These are phyloP conservation scores for Pseudisothecium myosuroides DNA, from an alignment of 225 moss, liverwort and hornwort species.

Conservation along the genomic window DNA sequence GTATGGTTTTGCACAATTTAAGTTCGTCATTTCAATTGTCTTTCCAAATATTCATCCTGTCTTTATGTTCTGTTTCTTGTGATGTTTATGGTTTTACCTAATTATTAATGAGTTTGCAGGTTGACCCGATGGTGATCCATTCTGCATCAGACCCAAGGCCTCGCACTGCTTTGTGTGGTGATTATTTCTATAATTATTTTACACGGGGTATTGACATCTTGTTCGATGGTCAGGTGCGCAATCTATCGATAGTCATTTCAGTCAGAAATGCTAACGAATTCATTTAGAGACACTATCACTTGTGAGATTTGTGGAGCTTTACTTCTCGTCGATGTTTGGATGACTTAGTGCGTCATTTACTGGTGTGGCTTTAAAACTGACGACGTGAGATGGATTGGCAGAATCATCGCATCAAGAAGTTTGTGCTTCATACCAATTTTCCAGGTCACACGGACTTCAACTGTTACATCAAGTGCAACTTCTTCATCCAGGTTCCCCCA, in stretches of 20 bases:
- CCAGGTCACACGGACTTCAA: constrained; percentile 96
- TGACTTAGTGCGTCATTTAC: not conserved
- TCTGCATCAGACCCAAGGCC: constrained; percentile 94
- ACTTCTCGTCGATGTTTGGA: not conserved
- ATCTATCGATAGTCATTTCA: not conserved
- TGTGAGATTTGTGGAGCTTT: not conserved
- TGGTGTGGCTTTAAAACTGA: not conserved
- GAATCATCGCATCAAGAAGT: constrained; percentile 92
- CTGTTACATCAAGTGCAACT: constrained; percentile 96
- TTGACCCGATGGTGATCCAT: constrained; percentile 99
- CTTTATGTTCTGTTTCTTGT: not conserved
- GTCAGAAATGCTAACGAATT: not conserved
- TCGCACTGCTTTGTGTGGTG: constrained; percentile 88
- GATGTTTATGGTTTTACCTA: not conserved
- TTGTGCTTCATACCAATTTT: constrained; percentile 93
- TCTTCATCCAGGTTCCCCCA: constrained; percentile 66
- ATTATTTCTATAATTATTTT: constrained; percentile 97
- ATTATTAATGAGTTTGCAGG: constrained; percentile 25
- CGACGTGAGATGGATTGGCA: constrained; percentile 5
- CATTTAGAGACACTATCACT: not conserved
- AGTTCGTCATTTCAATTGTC: not conserved
- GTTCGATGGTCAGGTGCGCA: constrained; percentile 87
- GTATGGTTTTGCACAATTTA: not conserved
- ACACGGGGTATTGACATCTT: constrained; percentile 90
- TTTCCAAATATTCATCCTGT: not conserved